Evolutionary conservation across 2,329 filamentous ascomycete species (phyloP).

Genomic region (Whalleya microplaca): DNA sequence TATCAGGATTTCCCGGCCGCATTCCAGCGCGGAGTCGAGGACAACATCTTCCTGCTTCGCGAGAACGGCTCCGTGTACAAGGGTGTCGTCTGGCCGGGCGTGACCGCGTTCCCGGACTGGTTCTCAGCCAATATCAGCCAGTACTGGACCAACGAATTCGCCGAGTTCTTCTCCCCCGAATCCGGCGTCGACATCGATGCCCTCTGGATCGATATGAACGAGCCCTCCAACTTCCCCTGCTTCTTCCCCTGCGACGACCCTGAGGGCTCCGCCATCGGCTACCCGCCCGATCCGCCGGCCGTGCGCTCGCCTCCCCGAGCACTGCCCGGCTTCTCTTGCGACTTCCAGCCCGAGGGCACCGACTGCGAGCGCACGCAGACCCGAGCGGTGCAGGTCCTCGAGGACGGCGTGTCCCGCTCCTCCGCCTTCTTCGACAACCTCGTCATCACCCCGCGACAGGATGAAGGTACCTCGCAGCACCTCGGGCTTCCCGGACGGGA

Average conservation of each 20-base stretch:
- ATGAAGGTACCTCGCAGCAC: no score
- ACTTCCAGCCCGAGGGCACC: no score
- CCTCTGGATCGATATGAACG: slow-evolving; percentile 76
- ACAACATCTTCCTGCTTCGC: slow-evolving; percentile 51
- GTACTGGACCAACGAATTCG: slow-evolving; percentile 74
- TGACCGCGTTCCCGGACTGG: slow-evolving; percentile 77
- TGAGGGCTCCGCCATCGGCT: slow-evolving; percentile 41
- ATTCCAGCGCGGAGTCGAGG: slow-evolving; percentile 45
- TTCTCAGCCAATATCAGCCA: slow-evolving; percentile 65
- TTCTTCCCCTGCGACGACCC: slow-evolving; percentile 59
- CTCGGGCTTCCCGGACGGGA: no score
- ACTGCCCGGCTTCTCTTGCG: no score
- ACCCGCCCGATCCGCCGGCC: slow-evolving; percentile 66
- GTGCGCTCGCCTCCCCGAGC: no score
- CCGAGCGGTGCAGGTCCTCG: no score
- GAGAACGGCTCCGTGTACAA: slow-evolving; percentile 60
- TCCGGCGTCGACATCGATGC: slow-evolving; percentile 76
- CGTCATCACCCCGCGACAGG: no score
- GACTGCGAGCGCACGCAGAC: no score
- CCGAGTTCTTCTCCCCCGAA: slow-evolving; percentile 63
- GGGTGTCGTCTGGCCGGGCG: slow-evolving; percentile 79
- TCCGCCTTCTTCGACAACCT: no score
- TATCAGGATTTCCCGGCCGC: slow-evolving; percentile 49
- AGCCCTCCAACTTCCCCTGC: slow-evolving; percentile 52
- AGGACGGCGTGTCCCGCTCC: no score